Evolutionary conservation across 2,329 filamentous ascomycete species (phyloP), one percentile per base, ranked within the genome.

Genomic region (Kalmusia sp.): DNA sequence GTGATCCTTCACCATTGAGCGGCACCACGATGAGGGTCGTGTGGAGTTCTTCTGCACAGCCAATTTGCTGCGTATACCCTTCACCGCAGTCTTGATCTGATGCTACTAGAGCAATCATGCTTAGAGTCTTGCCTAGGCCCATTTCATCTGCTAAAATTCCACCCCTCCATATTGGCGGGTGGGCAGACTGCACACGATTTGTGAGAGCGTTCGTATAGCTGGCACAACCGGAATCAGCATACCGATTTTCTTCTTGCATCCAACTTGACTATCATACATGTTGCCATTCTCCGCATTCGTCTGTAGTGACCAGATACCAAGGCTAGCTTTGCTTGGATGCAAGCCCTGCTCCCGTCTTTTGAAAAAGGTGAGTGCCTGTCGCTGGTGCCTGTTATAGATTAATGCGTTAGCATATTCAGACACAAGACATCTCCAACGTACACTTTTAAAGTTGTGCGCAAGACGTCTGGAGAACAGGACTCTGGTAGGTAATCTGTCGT

Each of bases 61-160:
- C n/a, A n/a, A n/a, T n/a, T n/a, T n/a, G n/a, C n/a, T n/a, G n/a
- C n/a, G n/a, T n/a, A n/a, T n/a, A n/a, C n/a, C n/a, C n/a, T n/a
- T n/a, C n/a, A 7, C 17, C 9, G 15, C 6, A n/a, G 17, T 19
- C 19, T 22, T 27, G 19, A 30, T 60, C 52, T 6, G n/a, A 43
- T 24, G 54, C 55, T 9, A 51, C 44, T 21, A 64, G 30, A 33
- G 61, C 59, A 34, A 64, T 55, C 51, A 62, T 64, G 6, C 50
- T 58, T 3, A 60, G 30, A 14, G 61, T 57, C 35, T 64, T 64
- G 11, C 61, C 61, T 2, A 64, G 49, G 8, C 61, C 61, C 59
- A 64, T 62, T 6, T 47, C 35, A 43, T 64, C 61, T 22, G 61
- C 61, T 19, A 64, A 44, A 25, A 64, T 58, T 1, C 61, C 59